phyloP scores from a whole-genome alignment of 2,329 filamentous ascomycete species.

The Orbilia javanica region DNA sequence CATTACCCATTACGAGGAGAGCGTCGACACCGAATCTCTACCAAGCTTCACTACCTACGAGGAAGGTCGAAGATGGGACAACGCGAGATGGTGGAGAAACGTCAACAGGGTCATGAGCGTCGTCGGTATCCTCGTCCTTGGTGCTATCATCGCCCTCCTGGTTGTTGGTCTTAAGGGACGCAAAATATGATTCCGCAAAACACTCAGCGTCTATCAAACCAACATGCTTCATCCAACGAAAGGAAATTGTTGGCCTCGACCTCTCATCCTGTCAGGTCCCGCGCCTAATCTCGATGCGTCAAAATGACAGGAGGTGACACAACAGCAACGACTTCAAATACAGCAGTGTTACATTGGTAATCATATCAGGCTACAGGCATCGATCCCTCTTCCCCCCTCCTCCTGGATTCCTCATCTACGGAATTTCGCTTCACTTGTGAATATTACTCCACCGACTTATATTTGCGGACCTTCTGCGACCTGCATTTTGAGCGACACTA shows the following conservation, averaged over 20 bases:
- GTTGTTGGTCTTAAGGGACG: slow-evolving; percentile 56
- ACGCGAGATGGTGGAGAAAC: slow-evolving; percentile 61
- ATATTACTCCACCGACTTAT: slow-evolving; percentile 47
- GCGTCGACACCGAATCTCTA: slow-evolving; percentile 57
- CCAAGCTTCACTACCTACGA: slow-evolving; percentile 58
- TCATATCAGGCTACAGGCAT: slow-evolving; percentile 5
- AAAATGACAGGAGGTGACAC: slow-evolving; percentile 53
- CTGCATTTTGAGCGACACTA: slow-evolving; percentile 53
- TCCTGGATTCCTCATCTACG: slow-evolving; percentile 37
- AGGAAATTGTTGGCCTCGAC: slow-evolving; percentile 16
- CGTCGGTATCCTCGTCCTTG: slow-evolving; percentile 59
- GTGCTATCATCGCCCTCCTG: slow-evolving; percentile 59
- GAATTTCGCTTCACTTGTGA: slow-evolving; percentile 46
- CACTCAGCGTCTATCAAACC: slow-evolving; percentile 7
- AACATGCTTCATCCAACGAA: slow-evolving; percentile 31
- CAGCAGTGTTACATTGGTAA: slow-evolving; percentile 40
- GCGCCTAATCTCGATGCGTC: slow-evolving; percentile 32
- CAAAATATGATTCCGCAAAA: slow-evolving; percentile 26
- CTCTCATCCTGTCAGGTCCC: slow-evolving; percentile 42
- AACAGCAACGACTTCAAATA: slow-evolving; percentile 26
- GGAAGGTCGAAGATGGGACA: slow-evolving; percentile 57
- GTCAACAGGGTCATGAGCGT: slow-evolving; percentile 61
- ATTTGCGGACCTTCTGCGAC: slow-evolving; percentile 33
- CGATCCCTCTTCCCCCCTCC: not conserved
- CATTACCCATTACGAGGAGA: slow-evolving; percentile 51